Evolutionary conservation across 768 basidiomycete species (phyloP).

Genomic region (Ramaria rubella): DNA sequence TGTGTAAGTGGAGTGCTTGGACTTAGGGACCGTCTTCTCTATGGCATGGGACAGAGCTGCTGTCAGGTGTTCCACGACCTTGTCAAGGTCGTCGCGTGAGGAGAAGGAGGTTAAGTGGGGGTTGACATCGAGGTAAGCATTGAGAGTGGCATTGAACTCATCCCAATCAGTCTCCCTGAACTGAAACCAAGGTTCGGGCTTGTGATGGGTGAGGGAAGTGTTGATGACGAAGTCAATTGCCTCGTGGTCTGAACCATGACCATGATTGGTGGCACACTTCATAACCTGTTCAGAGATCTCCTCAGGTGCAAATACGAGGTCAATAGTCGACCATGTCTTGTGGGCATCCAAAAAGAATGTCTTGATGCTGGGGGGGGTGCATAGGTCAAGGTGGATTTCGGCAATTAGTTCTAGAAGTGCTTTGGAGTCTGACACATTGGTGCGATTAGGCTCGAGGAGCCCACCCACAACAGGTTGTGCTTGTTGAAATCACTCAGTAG

Average conservation of each 20-base stretch:
- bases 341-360: slow-evolving; percentile 1
- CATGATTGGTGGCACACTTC: neutral
- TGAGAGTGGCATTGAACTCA: neutral
- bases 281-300: neutral
- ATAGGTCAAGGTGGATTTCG: neutral
- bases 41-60: neutral
- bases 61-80: neutral
- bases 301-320: neutral
- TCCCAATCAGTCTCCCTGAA: neutral
- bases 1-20: slow-evolving; percentile 16
- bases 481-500: slow-evolving; percentile 37
- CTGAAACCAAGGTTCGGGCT: neutral
- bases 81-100: neutral
- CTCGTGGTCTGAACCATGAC: slow-evolving; percentile 2
- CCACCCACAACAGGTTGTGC: no score
- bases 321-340: neutral
- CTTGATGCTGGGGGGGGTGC: neutral
- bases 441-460: slow-evolving; percentile 18
- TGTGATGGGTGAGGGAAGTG: neutral
- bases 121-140: slow-evolving; percentile 27
- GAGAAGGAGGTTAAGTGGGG: neutral
- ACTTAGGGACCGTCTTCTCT: slow-evolving; percentile 18
- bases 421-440: neutral
- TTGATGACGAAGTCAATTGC: neutral
- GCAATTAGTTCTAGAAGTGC: neutral